Percentiles rank a stretch among this genome's conserved stretches.
These are phyloP conservation scores for Fusarium neocosmosporiellum DNA, from an alignment of 2,329 filamentous ascomycete species.

Conservation along the genomic window DNA sequence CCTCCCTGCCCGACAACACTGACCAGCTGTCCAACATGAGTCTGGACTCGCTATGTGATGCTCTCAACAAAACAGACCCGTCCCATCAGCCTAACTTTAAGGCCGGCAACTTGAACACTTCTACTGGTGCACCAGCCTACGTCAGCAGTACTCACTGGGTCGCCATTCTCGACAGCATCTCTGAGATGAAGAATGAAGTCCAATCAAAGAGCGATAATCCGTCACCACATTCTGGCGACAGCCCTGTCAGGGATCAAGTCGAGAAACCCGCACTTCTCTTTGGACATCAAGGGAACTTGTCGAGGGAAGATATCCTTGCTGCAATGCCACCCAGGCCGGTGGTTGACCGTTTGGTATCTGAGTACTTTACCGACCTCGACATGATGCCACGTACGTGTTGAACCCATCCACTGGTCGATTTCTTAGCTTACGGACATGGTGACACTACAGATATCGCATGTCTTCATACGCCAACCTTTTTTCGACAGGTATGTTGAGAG, in stretches of 20 bases:
- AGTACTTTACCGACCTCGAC: slow-evolving; percentile 11
- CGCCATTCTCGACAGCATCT: slow-evolving; percentile 5
- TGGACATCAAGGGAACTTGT: background rate
- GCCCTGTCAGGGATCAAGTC: background rate
- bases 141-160: slow-evolving; percentile 10
- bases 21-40: background rate
- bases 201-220: background rate
- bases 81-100: background rate
- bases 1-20: background rate
- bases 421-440: background rate
- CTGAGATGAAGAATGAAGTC: slow-evolving; percentile 8
- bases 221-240: background rate
- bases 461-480: slow-evolving; percentile 1
- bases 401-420: rapidly evolving
- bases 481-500: background rate
- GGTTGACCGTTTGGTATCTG: slow-evolving; percentile 5
- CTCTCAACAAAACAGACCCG: background rate
- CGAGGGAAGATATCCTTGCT: background rate
- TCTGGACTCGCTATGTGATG: background rate
- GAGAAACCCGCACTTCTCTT: background rate
- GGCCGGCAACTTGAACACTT: background rate
- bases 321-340: background rate
- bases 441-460: background rate
- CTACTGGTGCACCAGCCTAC: background rate
- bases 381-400: background rate